Conservation (phyloP, 2,329 filamentous ascomycete genomes). For the Drechmeria coniospora region DNA sequence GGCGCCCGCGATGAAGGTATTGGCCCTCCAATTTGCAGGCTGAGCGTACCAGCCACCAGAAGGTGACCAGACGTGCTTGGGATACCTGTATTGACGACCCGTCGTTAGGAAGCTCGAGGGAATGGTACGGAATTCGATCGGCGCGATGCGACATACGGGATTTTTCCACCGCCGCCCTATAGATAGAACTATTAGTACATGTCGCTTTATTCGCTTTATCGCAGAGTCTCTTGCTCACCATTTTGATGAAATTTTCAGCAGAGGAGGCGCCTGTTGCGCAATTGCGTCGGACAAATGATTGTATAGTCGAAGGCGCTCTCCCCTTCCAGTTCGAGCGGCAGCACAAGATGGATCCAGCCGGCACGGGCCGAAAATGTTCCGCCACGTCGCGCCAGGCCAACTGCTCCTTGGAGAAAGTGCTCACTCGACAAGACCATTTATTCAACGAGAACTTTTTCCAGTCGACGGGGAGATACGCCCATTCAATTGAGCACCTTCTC, state of each 20-base stretch:
- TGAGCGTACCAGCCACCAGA: conserved; percentile 95
- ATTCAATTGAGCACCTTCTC: too few species aligned
- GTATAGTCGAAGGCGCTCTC: too few species aligned
- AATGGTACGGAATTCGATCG: background rate
- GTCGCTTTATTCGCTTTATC: too few species aligned
- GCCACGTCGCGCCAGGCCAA: background rate
- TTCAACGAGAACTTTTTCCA: conserved; percentile 5
- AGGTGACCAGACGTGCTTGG: conserved; percentile 98
- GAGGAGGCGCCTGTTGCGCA: conserved; percentile 12
- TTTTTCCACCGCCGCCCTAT: conserved; percentile 61
- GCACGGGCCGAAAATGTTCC: conserved; percentile 7
- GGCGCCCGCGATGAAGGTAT: conserved; percentile 63
- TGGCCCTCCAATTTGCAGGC: conserved; percentile 85
- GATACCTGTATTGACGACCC: conserved; percentile 46
- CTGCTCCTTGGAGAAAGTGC: conserved; percentile 2
- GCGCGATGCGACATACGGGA: conserved; percentile 31
- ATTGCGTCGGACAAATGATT: conserved; percentile 15
- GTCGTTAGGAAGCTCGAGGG: too few species aligned
- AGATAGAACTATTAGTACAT: too few species aligned
- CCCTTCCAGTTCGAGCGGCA: background rate
- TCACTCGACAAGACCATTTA: conserved; percentile 6
- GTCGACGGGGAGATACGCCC: too few species aligned
- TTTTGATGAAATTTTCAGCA: conserved; percentile 30
- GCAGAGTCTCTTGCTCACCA: too few species aligned
- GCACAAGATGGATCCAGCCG: background rate